phyloP scores from a whole-genome alignment of 495 filamentous ascomycete species.

The Aspergillus sclerotiicarbonarius region DNA sequence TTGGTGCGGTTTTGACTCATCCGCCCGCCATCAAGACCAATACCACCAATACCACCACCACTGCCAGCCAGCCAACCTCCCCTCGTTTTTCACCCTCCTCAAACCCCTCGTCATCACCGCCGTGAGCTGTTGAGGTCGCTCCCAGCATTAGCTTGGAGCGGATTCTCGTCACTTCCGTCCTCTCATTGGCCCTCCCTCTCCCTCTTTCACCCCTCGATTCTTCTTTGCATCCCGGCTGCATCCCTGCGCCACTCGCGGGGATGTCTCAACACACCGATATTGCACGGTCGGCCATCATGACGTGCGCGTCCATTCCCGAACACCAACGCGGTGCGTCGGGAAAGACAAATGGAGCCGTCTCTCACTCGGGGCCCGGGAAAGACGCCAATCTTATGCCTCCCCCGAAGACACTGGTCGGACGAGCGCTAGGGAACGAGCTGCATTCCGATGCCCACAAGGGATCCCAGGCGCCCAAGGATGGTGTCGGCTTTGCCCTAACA shows the following conservation, averaged over 20 bases:
- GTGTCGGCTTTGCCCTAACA: conserved; percentile 55
- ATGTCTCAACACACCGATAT: conserved; percentile 37
- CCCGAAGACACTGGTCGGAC: conserved; percentile 43
- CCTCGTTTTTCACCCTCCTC: background rate
- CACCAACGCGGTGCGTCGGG: conserved; percentile 12
- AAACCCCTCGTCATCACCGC: background rate
- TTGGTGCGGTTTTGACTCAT: conserved; percentile 27
- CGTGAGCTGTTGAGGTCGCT: background rate
- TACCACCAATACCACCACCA: conserved; percentile 5
- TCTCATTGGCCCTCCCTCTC: background rate
- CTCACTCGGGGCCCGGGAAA: conserved; percentile 30
- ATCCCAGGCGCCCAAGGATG: conserved; percentile 46
- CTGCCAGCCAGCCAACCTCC: background rate
- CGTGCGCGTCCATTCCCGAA: conserved; percentile 36
- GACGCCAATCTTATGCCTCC: conserved; percentile 38
- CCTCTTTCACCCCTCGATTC: background rate
- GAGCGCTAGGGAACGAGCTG: conserved; percentile 49
- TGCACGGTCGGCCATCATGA: conserved; percentile 62
- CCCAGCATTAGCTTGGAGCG: background rate
- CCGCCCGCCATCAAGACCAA: conserved; percentile 16
- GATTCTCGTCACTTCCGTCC: background rate
- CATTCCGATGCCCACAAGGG: conserved; percentile 47
- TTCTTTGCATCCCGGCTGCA: conserved; percentile 15
- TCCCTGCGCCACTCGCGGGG: conserved; percentile 22
- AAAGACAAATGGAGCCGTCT: conserved; percentile 21